Conservation (phyloP, 2,329 filamentous ascomycete genomes). For the Dothideomycetes sp. region DNA sequence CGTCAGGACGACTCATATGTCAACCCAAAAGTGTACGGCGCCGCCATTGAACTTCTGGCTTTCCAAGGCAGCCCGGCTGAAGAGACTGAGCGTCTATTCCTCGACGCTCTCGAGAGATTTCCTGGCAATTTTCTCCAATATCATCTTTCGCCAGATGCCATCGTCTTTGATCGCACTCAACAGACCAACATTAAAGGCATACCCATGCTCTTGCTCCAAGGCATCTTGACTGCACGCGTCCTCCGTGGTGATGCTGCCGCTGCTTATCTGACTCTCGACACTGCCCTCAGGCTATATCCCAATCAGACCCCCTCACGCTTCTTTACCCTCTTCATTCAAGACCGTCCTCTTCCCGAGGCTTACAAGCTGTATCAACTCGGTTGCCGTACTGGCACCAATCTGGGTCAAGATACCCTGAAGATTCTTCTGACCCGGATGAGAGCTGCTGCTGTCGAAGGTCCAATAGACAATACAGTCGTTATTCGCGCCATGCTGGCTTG, state of each 20-base stretch:
- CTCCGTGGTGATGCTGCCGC: slow-evolving; percentile 36
- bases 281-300: slow-evolving; percentile 39
- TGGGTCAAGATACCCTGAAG: slow-evolving; percentile 27
- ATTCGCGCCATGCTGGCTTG: slow-evolving; percentile 34
- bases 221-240: slow-evolving; percentile 40
- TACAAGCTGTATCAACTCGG: slow-evolving; percentile 41
- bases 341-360: slow-evolving; percentile 38
- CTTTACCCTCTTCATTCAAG: slow-evolving; percentile 36
- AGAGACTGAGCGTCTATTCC: slow-evolving; percentile 38
- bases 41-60: slow-evolving; percentile 41
- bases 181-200: slow-evolving; percentile 27
- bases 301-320: slow-evolving; percentile 32
- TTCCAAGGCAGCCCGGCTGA: slow-evolving; percentile 31
- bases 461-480: slow-evolving; percentile 15
- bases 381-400: slow-evolving; percentile 35
- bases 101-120: slow-evolving; percentile 37
- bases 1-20: slow-evolving; percentile 34
- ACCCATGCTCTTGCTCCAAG: slow-evolving; percentile 37
- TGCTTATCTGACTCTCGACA: slow-evolving; percentile 44
- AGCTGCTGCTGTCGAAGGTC: not conserved
- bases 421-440: slow-evolving; percentile 27
- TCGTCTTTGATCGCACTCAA: slow-evolving; percentile 34
- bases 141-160: slow-evolving; percentile 38
- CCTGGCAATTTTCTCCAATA: slow-evolving; percentile 39
- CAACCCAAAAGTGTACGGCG: slow-evolving; percentile 35